Evolutionary conservation across 108 stramenopile genomes (phyloP).

Genomic region (Nitzschia sp.): DNA sequence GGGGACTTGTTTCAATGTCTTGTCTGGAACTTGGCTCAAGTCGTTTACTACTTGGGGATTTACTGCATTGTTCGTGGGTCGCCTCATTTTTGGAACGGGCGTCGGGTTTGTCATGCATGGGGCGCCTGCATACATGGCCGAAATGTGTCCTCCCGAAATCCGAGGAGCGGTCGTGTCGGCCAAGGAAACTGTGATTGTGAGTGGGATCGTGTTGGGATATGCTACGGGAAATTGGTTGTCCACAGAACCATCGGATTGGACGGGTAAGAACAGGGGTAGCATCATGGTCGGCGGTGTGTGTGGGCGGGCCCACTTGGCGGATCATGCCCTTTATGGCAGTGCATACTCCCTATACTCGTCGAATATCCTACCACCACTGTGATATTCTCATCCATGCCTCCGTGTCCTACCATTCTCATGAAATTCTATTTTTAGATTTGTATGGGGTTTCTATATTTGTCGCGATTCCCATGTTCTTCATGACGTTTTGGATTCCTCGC

Average conservation of each 20-base stretch:
- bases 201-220: conserved; percentile 71
- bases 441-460: conserved; percentile 34
- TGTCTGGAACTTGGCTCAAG: conserved; percentile 31
- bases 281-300: too few species aligned
- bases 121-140: conserved; percentile 78
- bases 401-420: too few species aligned
- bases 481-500: conserved; percentile 45
- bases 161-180: conserved; percentile 68
- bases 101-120: conserved; percentile 75
- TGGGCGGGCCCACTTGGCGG: too few species aligned
- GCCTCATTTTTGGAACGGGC: conserved; percentile 63
- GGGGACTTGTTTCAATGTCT: conserved; percentile 41
- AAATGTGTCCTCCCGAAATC: conserved; percentile 66
- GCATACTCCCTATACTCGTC: too few species aligned
- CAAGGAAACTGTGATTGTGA: conserved; percentile 81
- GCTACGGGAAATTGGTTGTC: conserved; percentile 43
- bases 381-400: too few species aligned
- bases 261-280: too few species aligned
- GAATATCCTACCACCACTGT: too few species aligned
- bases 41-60: too few species aligned
- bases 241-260: conserved; percentile 39
- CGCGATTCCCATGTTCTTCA: conserved; percentile 30
- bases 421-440: neutral
- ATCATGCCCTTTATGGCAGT: too few species aligned
- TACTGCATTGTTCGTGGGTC: neutral